Evolutionary conservation across 106 monocot genomes (phyloP).

Genomic region (Platanthera zijinensis): DNA sequence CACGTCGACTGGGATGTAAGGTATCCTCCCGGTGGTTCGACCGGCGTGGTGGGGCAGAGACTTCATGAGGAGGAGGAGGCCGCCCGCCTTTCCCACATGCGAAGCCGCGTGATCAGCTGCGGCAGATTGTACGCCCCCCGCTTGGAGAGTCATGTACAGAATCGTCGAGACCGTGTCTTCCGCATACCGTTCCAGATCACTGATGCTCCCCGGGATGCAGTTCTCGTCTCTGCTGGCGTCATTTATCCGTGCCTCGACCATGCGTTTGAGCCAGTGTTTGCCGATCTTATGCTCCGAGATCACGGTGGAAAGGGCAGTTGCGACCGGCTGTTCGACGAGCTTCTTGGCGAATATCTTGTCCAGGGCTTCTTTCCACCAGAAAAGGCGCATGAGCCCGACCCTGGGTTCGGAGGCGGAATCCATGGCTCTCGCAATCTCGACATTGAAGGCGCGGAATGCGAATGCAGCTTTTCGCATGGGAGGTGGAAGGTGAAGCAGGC

Average conservation of each 20-base stretch:
- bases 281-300: conserved; percentile 60
- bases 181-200: conserved; percentile 65
- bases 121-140: conserved; percentile 65
- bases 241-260: conserved; percentile 68
- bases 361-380: conserved; percentile 88
- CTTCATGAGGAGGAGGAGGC: conserved; percentile 71
- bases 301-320: conserved; percentile 63
- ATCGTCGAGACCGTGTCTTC: conserved; percentile 78
- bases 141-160: conserved; percentile 78
- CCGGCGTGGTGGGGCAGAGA: conserved; percentile 71
- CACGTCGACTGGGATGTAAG: conserved; percentile 62
- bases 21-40: conserved; percentile 32
- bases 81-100: conserved; percentile 87
- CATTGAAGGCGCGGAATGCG: conserved; percentile 72
- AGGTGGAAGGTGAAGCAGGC: conserved; percentile 84
- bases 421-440: conserved; percentile 83
- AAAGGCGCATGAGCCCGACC: conserved; percentile 85
- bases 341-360: conserved; percentile 59
- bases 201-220: conserved; percentile 26
- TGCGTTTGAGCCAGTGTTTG: conserved; percentile 82
- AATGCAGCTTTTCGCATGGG: conserved; percentile 79
- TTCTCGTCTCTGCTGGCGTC: conserved; percentile 54
- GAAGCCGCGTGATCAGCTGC: conserved; percentile 91
- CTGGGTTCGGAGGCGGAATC: conserved; percentile 76
- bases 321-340: conserved; percentile 69